Percentiles rank a stretch among this genome's conserved stretches.
These are phyloP conservation scores for Verticillium longisporum DNA, from an alignment of 2,329 filamentous ascomycete species.

Conservation along the genomic window DNA sequence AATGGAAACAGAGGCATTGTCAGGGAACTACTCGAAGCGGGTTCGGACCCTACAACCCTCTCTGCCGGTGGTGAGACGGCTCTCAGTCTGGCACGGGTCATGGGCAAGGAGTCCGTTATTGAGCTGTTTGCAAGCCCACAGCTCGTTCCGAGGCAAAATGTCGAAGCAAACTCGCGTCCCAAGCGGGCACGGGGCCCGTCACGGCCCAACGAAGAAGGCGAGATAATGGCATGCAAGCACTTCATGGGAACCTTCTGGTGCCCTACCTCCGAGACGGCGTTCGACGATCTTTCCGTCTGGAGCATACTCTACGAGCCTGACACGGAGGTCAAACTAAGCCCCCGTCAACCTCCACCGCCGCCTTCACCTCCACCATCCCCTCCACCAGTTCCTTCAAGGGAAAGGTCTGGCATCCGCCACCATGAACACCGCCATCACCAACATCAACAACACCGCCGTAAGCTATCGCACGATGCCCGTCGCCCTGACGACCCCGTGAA, in stretches of 20 bases:
- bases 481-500: constrained; percentile 3
- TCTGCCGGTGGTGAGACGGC: constrained; percentile 11
- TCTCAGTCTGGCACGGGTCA: constrained; percentile 6
- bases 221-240: constrained; percentile 9
- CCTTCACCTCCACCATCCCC: constrained; percentile 5
- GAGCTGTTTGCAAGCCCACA: constrained; percentile 9
- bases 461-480: constrained; percentile 4
- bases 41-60: constrained; percentile 11
- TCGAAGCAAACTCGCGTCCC: constrained; percentile 3
- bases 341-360: not conserved
- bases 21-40: constrained; percentile 10
- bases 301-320: constrained; percentile 12
- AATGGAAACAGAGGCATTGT: constrained; percentile 10
- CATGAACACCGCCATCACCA: not conserved
- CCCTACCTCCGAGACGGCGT: constrained; percentile 8
- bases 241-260: constrained; percentile 11
- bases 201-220: constrained; percentile 8
- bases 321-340: constrained; percentile 7
- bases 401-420: constrained; percentile 1
- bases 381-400: constrained; percentile 1
- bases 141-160: constrained; percentile 6
- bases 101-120: constrained; percentile 7
- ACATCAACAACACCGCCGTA: constrained; percentile 3
- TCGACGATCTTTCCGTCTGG: constrained; percentile 11
- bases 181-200: constrained; percentile 4